These are phyloP conservation scores for Salix dunnii DNA, from an alignment of 345 rosid genomes.

Conservation along the genomic window DNA sequence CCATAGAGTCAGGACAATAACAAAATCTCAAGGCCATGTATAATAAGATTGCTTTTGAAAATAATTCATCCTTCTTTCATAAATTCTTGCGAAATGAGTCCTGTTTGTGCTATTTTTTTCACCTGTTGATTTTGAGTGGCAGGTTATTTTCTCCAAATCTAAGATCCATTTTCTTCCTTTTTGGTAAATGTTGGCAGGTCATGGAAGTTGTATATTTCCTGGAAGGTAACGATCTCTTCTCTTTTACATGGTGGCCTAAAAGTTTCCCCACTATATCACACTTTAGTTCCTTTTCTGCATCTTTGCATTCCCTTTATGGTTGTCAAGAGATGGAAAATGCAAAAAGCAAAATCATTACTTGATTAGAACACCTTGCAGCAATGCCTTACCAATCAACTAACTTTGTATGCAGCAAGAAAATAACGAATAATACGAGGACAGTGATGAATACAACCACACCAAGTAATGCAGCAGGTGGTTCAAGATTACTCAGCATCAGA, in stretches of 20 bases:
- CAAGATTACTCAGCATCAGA: conserved; percentile 28
- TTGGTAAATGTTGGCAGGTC: conserved; percentile 54
- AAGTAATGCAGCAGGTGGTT: conserved; percentile 40
- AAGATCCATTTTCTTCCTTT: conserved; percentile 14
- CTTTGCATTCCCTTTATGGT: conserved; percentile 6
- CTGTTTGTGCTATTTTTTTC: background rate
- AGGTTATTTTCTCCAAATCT: background rate
- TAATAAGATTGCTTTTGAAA: conserved; percentile 11
- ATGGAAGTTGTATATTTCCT: conserved; percentile 84
- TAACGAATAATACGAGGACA: conserved; percentile 57
- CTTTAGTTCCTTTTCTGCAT: background rate
- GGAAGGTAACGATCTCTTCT: conserved; percentile 66
- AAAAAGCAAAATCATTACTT: conserved; percentile 6
- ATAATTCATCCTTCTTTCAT: conserved; percentile 5
- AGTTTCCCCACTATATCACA: background rate
- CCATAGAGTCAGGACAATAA: conserved; percentile 7
- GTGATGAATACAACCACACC: conserved; percentile 49
- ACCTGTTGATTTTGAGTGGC: background rate
- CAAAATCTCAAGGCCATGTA: background rate
- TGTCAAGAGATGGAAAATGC: background rate
- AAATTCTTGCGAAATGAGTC: conserved; percentile 13
- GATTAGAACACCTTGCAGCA: background rate
- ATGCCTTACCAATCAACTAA: background rate
- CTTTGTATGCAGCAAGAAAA: conserved; percentile 59
- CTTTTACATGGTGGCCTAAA: background rate